These are phyloP conservation scores for Paraphoma chrysanthemicola DNA, from an alignment of 2,329 filamentous ascomycete genomes.

Conservation along the genomic window DNA sequence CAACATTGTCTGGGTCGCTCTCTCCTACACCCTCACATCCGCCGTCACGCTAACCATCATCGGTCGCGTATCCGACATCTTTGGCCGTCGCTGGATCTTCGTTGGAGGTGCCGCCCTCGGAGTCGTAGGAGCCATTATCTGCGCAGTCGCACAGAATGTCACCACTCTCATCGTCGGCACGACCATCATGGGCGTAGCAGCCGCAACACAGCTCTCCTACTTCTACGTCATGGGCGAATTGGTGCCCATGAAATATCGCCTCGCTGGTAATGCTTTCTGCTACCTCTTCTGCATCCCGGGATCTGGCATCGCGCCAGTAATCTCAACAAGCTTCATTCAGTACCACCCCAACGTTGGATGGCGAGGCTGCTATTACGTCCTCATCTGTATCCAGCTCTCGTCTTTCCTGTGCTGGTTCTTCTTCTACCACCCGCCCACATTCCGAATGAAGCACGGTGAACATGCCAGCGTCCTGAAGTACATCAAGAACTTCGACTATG, in stretches of 20 bases:
- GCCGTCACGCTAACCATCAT: constrained; percentile 12
- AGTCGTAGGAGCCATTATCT: constrained; percentile 16
- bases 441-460: constrained; percentile 24
- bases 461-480: constrained; percentile 25
- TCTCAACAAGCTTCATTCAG: constrained; percentile 18
- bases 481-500: constrained; percentile 29
- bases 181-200: constrained; percentile 6
- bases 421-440: constrained; percentile 33
- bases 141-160: constrained; percentile 19
- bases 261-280: constrained; percentile 17
- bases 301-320: constrained; percentile 23
- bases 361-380: constrained; percentile 27
- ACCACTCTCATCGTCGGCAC: constrained; percentile 9
- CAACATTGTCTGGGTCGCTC: constrained; percentile 9
- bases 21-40: constrained; percentile 9
- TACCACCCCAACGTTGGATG: constrained; percentile 23
- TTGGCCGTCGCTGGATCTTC: constrained; percentile 37
- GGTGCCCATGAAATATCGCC: constrained; percentile 31
- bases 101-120: constrained; percentile 40
- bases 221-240: constrained; percentile 28
- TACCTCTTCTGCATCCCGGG: constrained; percentile 20
- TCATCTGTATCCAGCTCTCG: constrained; percentile 22
- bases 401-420: constrained; percentile 20
- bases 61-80: constrained; percentile 17
- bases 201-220: constrained; percentile 23